Evolutionary conservation across 176 grass and related monocot genomes (phyloP), one percentile per base, ranked within the genome.

Genomic region (Musa troglodytarum): DNA sequence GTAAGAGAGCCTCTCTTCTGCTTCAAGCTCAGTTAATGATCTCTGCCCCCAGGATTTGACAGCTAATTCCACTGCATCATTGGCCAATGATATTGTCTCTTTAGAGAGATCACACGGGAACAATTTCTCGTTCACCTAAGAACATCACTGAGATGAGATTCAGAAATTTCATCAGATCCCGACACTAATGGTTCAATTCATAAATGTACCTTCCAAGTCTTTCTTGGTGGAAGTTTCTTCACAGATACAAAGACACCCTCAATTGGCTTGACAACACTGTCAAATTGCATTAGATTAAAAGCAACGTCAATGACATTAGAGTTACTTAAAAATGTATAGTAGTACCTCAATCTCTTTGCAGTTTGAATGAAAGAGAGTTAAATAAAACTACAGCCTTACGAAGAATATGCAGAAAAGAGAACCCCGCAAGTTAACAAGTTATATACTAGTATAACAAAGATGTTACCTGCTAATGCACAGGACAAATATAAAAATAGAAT

Each of bases 71-170:
- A 97, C 94, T 78, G 94, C 84, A 87, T 89, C 88, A 75, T 87
- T 93, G 22, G 83, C 81, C 21, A 63, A 83, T 63, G 85, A 93
- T 79, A 93, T 76, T 28, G 80, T 87, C 52, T 90, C 94, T 91
- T 90, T 83, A 65, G 88, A 89, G 78, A 97, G 86, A 74, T 91
- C 83, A 76, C 94, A 97, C 72, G 94, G 94, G 75, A 97, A 97
- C 74, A 97, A 89, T 53, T 84, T 97, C 86, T 97, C 88, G 43
- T 89, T 89, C 71, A 89, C 91, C 94, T 97, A 72, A 78, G 75
- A 52, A 50, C 81, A 50, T 69, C 58, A 75, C 50, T 49, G 22
- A 72, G 74, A 61, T 59, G 62, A 65, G 57, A 74, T 9, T 25
- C 61, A 85, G 62, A 66, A 69, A 75, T 73, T 58, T 3, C 13